These are phyloP conservation scores for Aspergillus taichungensis DNA, from an alignment of 495 filamentous ascomycete genomes.

Conservation along the genomic window DNA sequence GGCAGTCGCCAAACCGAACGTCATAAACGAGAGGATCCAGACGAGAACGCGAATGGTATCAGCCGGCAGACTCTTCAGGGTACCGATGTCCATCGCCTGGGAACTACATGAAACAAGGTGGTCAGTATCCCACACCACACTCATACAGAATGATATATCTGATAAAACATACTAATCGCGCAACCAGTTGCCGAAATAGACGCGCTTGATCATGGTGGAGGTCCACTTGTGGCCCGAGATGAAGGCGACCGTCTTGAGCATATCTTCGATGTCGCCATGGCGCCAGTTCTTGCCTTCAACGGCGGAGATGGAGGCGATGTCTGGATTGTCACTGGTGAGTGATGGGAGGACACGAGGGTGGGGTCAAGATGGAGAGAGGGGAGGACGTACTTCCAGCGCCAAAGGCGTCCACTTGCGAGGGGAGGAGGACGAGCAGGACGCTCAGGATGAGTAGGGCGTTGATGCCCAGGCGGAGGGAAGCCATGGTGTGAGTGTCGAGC, in stretches of 20 bases:
- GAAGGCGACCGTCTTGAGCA: slow-evolving; percentile 81
- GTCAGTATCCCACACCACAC: background rate
- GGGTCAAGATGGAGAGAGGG: background rate
- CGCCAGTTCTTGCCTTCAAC: slow-evolving; percentile 95
- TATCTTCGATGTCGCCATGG: slow-evolving; percentile 96
- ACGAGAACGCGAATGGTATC: slow-evolving; percentile 84
- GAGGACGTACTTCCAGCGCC: slow-evolving; percentile 65
- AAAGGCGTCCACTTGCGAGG: slow-evolving; percentile 54
- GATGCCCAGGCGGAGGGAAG: slow-evolving; percentile 21
- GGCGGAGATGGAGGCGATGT: slow-evolving; percentile 87
- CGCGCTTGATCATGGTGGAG: slow-evolving; percentile 74
- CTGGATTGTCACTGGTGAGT: slow-evolving; percentile 16
- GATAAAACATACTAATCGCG: slow-evolving; percentile 33
- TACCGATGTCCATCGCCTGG: slow-evolving; percentile 87
- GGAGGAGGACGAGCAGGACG: slow-evolving; percentile 50
- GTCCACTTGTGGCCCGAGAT: slow-evolving; percentile 93
- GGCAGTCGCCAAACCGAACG: slow-evolving; percentile 90
- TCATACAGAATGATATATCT: background rate
- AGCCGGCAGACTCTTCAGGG: slow-evolving; percentile 78
- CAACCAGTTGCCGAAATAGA: slow-evolving; percentile 73
- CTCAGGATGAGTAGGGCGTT: slow-evolving; percentile 43
- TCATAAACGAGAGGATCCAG: slow-evolving; percentile 88
- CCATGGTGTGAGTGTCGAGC: slow-evolving; percentile 17
- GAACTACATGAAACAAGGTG: slow-evolving; percentile 44
- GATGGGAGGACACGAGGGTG: background rate